These are phyloP conservation scores for Kwoniella shivajii DNA, from an alignment of 1,284 basidiomycete species.

Conservation along the genomic window DNA sequence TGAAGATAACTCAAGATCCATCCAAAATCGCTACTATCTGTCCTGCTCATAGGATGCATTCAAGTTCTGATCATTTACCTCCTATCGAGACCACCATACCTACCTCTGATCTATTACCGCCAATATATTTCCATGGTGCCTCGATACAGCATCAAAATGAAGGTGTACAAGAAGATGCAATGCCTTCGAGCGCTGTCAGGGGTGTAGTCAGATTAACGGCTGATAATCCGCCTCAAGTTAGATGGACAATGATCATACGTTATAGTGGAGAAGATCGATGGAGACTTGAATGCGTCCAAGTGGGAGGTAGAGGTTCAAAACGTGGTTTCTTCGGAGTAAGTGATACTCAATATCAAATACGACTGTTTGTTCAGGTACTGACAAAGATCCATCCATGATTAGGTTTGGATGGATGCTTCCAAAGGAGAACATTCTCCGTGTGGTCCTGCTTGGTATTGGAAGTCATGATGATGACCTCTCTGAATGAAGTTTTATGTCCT, in stretches of 20 bases:
- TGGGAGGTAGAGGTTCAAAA: slow-evolving; percentile 39
- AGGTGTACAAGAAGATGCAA: slow-evolving; percentile 5
- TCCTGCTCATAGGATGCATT: too few relatives aligned
- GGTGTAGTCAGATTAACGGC: slow-evolving; percentile 46
- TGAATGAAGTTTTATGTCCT: too few relatives aligned
- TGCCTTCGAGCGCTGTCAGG: slow-evolving; percentile 25
- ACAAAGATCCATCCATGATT: slow-evolving; percentile 2
- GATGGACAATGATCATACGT: slow-evolving; percentile 47
- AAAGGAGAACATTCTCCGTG: slow-evolving; percentile 41
- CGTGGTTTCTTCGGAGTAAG: slow-evolving; percentile 49
- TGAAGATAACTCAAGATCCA: slow-evolving; percentile 20
- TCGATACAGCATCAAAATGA: slow-evolving; percentile 16
- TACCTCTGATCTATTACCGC: slow-evolving; percentile 33
- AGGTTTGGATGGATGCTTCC: slow-evolving; percentile 43
- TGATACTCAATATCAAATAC: neutral
- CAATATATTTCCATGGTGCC: slow-evolving; percentile 41
- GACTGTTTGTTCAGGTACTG: neutral
- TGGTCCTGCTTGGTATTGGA: slow-evolving; percentile 48
- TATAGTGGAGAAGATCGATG: slow-evolving; percentile 45
- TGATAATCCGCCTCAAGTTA: slow-evolving; percentile 46
- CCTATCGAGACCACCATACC: slow-evolving; percentile 30
- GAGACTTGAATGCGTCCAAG: slow-evolving; percentile 43
- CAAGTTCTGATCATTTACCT: slow-evolving; percentile 18
- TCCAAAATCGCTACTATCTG: too few relatives aligned
- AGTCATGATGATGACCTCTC: neutral